Base-by-base conservation (phyloP, 1,284 basidiomycete species). In the Leccinum griseonigrum region DNA sequence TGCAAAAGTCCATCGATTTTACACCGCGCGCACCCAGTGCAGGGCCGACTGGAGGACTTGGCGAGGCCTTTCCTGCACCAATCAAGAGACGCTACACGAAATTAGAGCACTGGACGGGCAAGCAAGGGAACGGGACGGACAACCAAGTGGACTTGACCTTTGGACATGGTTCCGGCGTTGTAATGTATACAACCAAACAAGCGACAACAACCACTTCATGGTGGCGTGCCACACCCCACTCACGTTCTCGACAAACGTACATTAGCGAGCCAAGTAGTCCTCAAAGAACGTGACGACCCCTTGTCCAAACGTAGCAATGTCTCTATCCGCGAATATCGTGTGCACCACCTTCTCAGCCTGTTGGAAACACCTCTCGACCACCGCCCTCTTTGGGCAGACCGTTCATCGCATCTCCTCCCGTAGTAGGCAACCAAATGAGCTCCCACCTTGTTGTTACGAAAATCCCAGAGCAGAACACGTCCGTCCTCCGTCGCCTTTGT, bases 1-100 rank as follows among this genome's bases (percentile, higher is more conserved):
- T 99, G 82, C 95, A 97, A 75, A 99, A 99, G 80, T 99, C 97
- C 90, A 99, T 99, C 18, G 96, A 97, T 79, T 98, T 98, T 67
- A 99, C 95, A 71, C 97, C 97, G 73, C 95, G 90, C 66, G 97
- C 96, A 81, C 97, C 97, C 58, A 98, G 87, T 22, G 96, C 96
- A 59, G 97, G 97, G 69, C 97, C 97, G 58, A 99, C 92, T 18
- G 97, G 97, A 54, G 97, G 97, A 60, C 95, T 94, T 22, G 97
- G 96, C 28, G 95, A 90, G 38, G 97, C 97, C 76, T 98, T 98
- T 50, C 95, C 96, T 38, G 97, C 97, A 56, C 90, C 87, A 58
- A 98, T 89, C 56, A 98, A 82, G 58, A 98, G 82, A 71, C 95
- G 91, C 94, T 71, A 57, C 55, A 59, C 57, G 52, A 64, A 59